These are phyloP conservation scores for Hypoxylon lenormandii DNA, from an alignment of 495 filamentous ascomycete species.

Conservation along the genomic window DNA sequence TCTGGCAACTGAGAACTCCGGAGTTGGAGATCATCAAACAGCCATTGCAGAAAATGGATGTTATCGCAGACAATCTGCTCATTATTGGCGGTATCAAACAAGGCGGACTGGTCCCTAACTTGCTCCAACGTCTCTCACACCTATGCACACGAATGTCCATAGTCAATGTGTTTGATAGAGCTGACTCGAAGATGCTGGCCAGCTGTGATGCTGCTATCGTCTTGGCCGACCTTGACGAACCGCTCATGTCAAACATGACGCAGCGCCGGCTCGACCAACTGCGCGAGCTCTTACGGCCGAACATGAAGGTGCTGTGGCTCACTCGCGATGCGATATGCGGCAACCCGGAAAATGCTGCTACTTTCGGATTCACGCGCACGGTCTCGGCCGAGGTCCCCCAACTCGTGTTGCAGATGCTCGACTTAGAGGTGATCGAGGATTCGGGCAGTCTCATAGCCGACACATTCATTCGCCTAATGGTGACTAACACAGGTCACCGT, in stretches of 20 bases:
- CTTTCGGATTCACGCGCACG: slow-evolving; percentile 59
- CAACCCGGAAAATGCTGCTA: slow-evolving; percentile 56
- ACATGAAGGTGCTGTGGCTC: slow-evolving; percentile 58
- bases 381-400: slow-evolving; percentile 57
- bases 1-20: slow-evolving; percentile 51
- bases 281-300: slow-evolving; percentile 51
- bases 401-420: slow-evolving; percentile 56
- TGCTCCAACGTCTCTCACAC: slow-evolving; percentile 35
- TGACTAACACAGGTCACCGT: background rate
- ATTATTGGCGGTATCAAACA: slow-evolving; percentile 48
- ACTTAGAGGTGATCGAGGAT: slow-evolving; percentile 50
- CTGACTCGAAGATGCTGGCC: slow-evolving; percentile 20
- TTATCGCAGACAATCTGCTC: slow-evolving; percentile 47
- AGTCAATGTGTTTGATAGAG: slow-evolving; percentile 40
- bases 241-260: slow-evolving; percentile 55
- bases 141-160: slow-evolving; percentile 40
- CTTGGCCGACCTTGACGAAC: slow-evolving; percentile 54
- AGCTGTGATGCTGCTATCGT: slow-evolving; percentile 52
- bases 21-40: slow-evolving; percentile 36
- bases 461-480: slow-evolving; percentile 48
- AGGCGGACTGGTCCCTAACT: slow-evolving; percentile 27
- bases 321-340: slow-evolving; percentile 43
- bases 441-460: slow-evolving; percentile 39
- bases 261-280: slow-evolving; percentile 47
- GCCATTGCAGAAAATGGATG: background rate